Evolutionary conservation across 306 rosid genomes (phyloP).

Genomic region (Styphnolobium japonicum): DNA sequence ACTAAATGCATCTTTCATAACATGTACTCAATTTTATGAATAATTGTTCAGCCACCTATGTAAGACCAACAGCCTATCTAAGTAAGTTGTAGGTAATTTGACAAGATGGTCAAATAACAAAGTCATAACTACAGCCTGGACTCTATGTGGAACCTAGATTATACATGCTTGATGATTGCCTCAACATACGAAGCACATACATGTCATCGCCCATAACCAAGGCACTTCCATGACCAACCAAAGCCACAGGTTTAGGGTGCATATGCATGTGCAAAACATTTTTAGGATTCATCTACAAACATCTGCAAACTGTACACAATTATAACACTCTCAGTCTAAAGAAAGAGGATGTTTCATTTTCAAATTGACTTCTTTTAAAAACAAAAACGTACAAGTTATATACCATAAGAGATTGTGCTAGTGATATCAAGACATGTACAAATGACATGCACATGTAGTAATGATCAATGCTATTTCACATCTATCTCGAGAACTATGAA

Average conservation of each 20-base stretch:
- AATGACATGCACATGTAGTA: neutral
- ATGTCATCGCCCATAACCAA: neutral
- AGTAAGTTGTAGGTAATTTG: neutral
- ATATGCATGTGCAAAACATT: conserved; percentile 11
- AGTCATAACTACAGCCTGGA: neutral
- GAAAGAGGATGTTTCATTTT: neutral
- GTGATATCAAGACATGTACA: neutral
- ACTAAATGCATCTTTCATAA: too few species aligned
- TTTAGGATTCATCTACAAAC: neutral
- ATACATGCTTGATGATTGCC: neutral
- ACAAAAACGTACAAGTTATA: neutral
- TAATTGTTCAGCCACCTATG: neutral
- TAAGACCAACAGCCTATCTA: neutral
- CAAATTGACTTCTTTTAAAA: neutral
- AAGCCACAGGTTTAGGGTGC: neutral
- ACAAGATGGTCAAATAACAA: conserved; percentile 14
- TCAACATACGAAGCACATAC: neutral
- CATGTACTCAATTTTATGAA: neutral
- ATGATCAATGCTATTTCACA: neutral
- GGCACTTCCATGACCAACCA: neutral
- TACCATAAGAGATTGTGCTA: too few species aligned
- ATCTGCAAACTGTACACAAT: conserved; percentile 5
- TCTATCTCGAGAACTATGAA: neutral
- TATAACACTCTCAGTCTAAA: neutral
- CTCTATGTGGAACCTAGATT: neutral